Conservation (phyloP, 768 basidiomycete genomes). For the Gloeophyllum trabeum region DNA sequence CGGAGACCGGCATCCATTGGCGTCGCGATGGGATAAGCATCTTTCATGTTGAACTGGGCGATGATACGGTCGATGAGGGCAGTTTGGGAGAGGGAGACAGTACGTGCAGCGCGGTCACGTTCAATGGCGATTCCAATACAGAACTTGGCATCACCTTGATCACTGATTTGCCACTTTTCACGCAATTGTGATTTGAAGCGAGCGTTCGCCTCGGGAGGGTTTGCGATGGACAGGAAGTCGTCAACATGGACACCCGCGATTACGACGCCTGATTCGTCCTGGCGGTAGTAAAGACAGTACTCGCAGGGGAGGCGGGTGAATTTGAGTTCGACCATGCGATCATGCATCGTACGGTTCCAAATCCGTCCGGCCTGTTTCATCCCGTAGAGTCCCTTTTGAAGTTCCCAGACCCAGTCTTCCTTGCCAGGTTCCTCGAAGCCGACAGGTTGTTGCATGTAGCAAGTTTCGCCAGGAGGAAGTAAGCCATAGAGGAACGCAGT, state of each 20-base stretch:
- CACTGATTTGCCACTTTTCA: conserved; percentile 2
- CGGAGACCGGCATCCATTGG: conserved; percentile 14
- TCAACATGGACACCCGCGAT: conserved; percentile 4
- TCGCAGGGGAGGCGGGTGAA: conserved; percentile 2
- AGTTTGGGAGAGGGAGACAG: conserved; percentile 19
- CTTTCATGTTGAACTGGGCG: conserved; percentile 13
- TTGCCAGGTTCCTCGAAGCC: background rate
- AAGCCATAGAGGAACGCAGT: background rate
- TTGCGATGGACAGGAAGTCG: conserved; percentile 1
- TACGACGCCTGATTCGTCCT: background rate
- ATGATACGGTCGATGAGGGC: conserved; percentile 21
- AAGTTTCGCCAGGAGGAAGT: background rate
- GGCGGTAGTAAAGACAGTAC: conserved; percentile 1
- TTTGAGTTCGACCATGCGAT: background rate
- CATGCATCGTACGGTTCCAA: conserved; percentile 2
- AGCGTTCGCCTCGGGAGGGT: background rate
- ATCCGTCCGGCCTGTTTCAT: conserved; percentile 6
- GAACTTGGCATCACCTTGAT: conserved; percentile 8
- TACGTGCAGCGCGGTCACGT: conserved; percentile 7
- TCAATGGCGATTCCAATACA: conserved; percentile 10
- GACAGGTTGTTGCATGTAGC: background rate
- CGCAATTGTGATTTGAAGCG: background rate
- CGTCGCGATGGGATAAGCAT: conserved; percentile 14
- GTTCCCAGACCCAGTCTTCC: background rate
- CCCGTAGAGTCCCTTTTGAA: background rate